These are phyloP conservation scores for Tubosaeta sp. DNA, from an alignment of 768 basidiomycete genomes.

Conservation along the genomic window DNA sequence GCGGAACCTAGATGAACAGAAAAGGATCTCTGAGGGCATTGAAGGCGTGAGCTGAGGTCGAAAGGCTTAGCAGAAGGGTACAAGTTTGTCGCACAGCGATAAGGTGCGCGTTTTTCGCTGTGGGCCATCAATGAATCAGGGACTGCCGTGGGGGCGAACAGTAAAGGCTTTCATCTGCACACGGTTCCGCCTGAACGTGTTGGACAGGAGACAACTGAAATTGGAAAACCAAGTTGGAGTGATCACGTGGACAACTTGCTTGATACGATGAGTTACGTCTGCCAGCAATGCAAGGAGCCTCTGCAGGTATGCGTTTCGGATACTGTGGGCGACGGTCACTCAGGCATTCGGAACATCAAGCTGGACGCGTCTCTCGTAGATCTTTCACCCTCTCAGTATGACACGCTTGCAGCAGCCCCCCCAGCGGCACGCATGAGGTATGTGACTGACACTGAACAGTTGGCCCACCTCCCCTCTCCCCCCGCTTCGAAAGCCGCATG, in stretches of 20 bases:
- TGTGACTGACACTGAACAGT: constrained; percentile 42
- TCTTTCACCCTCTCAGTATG: constrained; percentile 81
- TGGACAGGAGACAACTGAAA: neutral
- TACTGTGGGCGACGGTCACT: constrained; percentile 7
- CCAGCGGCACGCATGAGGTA: constrained; percentile 47
- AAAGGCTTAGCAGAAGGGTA: too few species aligned
- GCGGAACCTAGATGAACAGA: neutral
- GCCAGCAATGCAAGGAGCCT: constrained; percentile 90
- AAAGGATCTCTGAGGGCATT: neutral
- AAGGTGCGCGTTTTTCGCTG: constrained; percentile 16
- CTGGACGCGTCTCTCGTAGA: constrained; percentile 91
- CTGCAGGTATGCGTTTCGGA: constrained; percentile 53
- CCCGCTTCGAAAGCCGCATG: constrained; percentile 57
- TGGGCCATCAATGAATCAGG: constrained; percentile 11
- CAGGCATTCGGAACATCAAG: constrained; percentile 30
- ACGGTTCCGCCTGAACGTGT: neutral
- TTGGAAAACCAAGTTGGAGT: neutral
- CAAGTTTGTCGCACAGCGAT: constrained; percentile 8
- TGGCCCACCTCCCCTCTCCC: constrained; percentile 44
- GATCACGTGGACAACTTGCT: too few species aligned
- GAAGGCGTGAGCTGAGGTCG: constrained; percentile 1
- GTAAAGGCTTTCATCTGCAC: neutral
- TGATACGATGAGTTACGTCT: constrained; percentile 50
- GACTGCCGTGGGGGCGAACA: neutral
- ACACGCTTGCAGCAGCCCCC: constrained; percentile 71